Base-by-base conservation (phyloP, 371 early-diverging fungal species). In the Mortierella sp. region DNA sequence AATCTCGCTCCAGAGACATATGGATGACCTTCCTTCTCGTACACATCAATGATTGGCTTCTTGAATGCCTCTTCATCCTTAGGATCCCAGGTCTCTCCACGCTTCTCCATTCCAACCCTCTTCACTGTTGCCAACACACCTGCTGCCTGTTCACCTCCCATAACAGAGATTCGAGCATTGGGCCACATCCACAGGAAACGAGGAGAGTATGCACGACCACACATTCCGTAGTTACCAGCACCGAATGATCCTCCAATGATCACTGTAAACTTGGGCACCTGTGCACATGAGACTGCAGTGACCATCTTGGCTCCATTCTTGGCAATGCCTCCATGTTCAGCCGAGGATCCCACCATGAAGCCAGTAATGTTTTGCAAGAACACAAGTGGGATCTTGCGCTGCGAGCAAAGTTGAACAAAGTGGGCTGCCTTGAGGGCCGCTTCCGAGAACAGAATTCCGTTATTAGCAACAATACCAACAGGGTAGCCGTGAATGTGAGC, bases 111-210 rank as follows among this genome's bases (percentile, higher is more conserved):
- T 33, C 94, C 92, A 78, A 96, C 97, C 48, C 94, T 87, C 59
- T 91, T 94, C 57, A 98, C 94, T 72, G 96, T 96, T 9, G 97
- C 92, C 65, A 99, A 87, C 28, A 99, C 99, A 59, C 93, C 93
- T 11, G 99, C 97, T 43, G 98, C 97, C 86, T 99, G 98, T 83
- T 98, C 98, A 65, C 99, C 99, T 68, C 99, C 99, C 99, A 99
- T 99, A 28, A 99, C 99, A 33, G 96, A 95, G 74, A 99, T 97
- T 53, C 99, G 91, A 36, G 97, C 92, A 77, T 95, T 93, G 69
- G 99, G 99, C 96, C 97, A 99, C 92, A 96, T 96, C 95, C 95
- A 99, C 78, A 99, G 83, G 92, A 99, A 97, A 24, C 98, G 87
- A 10, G 99, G 99, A 41, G 93, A 90, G 86, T 95, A 98, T 0